A percentile compares a stretch with the other conserved stretches of the same genome.
Conservation (phyloP, 805 yeast genomes). For the Wickerhamomyces chaumierensis region DNA sequence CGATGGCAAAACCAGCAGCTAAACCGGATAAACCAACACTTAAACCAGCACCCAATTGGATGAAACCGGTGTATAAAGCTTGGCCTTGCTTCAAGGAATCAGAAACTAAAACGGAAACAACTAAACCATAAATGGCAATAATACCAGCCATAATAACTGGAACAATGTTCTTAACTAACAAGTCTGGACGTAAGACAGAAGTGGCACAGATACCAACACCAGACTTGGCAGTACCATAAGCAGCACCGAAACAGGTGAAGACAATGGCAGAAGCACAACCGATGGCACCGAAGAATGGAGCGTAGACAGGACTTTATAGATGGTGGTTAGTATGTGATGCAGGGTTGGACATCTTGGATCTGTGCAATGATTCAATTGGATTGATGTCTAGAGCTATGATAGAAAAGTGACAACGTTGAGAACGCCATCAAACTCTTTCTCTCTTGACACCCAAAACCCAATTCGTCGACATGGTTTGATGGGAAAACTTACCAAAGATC, state of each 20-base stretch:
- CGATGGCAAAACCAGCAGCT: conserved; percentile 98
- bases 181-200: conserved; percentile 94
- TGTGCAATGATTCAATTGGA: neutral
- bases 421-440: too few relatives aligned
- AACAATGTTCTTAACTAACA: conserved; percentile 83
- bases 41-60: conserved; percentile 96
- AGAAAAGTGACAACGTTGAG: too few relatives aligned
- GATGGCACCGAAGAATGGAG: conserved; percentile 97
- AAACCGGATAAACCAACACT: conserved; percentile 95
- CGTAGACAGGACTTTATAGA: conserved; percentile 30
- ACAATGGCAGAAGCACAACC: conserved; percentile 99
- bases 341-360: neutral
- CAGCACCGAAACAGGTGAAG: conserved; percentile 98
- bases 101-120: conserved; percentile 89
- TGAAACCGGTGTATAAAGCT: conserved; percentile 93
- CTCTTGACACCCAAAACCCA: too few relatives aligned
- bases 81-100: conserved; percentile 82
- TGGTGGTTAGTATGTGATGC: too few relatives aligned
- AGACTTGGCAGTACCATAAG: conserved; percentile 97
- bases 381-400: too few relatives aligned
- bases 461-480: too few relatives aligned
- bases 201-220: conserved; percentile 99
- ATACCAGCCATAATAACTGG: conserved; percentile 99
- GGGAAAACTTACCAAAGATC: conserved; percentile 61
- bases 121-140: conserved; percentile 96